A percentile compares a stretch with the other conserved stretches of the same genome.
Conservation (phyloP, 306 rosid species). For the Trifolium fragiferum region DNA sequence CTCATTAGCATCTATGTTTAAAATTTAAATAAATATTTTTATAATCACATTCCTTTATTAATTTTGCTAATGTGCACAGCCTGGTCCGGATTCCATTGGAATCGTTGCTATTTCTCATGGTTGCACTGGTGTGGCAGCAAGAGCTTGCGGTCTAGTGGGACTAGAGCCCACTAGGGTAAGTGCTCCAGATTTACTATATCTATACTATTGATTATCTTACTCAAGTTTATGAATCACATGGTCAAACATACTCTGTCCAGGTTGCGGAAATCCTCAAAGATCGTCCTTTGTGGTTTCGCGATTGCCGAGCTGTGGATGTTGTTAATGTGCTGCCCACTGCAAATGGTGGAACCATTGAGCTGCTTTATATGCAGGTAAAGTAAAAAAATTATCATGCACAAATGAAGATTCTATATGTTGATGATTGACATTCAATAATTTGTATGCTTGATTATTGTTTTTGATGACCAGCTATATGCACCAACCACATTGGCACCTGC, state of each 20-base stretch:
- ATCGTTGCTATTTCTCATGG: conserved; percentile 99
- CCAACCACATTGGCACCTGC: conserved; percentile 96
- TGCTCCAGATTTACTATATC: conserved; percentile 1
- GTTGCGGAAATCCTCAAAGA: conserved; percentile 99
- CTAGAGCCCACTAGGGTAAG: conserved; percentile 99
- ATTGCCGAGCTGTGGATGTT: conserved; percentile 98
- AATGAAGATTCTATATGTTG: neutral
- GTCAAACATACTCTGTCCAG: conserved; percentile 52
- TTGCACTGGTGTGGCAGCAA: conserved; percentile 99
- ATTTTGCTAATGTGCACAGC: conserved; percentile 56
- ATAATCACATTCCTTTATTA: conserved; percentile 7
- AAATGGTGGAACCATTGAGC: conserved; percentile 98
- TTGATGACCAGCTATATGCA: conserved; percentile 73
- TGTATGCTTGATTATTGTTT: conserved; percentile 10
- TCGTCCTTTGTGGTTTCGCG: conserved; percentile 94
- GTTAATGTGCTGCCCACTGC: conserved; percentile 94
- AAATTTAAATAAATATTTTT: neutral
- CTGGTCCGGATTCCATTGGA: conserved; percentile 99
- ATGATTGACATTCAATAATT: conserved; percentile 4
- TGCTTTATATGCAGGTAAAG: conserved; percentile 95
- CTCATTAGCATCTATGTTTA: neutral
- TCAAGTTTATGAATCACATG: conserved; percentile 25
- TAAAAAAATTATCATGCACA: neutral
- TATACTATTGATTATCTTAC: neutral
- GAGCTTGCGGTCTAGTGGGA: conserved; percentile 99